These are phyloP conservation scores for Penicillium sp. DNA, from an alignment of 2,329 filamentous ascomycete species.

Conservation along the genomic window DNA sequence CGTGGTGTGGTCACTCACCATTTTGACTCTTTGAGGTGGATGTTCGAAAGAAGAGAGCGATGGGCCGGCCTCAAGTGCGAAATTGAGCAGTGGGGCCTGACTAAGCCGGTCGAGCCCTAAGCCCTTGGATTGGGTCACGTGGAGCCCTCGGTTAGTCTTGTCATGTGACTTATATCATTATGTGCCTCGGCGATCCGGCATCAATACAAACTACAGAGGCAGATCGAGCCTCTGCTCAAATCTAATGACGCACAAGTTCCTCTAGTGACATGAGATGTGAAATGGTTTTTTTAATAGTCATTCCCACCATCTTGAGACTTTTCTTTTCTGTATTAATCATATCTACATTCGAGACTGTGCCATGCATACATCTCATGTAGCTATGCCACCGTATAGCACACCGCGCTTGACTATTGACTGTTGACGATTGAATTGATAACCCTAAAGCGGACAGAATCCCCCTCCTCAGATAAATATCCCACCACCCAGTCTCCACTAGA, in stretches of 20 bases:
- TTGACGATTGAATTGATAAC: constrained; percentile 27
- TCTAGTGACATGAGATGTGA: neutral
- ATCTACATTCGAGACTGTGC: neutral
- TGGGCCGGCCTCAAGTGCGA: constrained; percentile 21
- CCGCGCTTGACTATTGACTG: neutral
- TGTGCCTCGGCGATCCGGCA: neutral
- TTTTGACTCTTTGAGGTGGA: constrained; percentile 26
- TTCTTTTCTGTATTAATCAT: neutral
- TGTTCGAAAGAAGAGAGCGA: constrained; percentile 20
- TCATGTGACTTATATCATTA: constrained; percentile 1
- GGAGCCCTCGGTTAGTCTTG: neutral
- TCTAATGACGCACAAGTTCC: neutral
- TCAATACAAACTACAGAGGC: neutral
- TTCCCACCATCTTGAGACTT: neutral
- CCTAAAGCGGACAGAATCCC: constrained; percentile 24
- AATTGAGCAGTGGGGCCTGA: constrained; percentile 26
- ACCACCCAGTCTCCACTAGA: constrained; percentile 34
- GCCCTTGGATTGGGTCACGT: constrained; percentile 19
- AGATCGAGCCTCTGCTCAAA: neutral
- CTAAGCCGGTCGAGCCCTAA: constrained; percentile 24
- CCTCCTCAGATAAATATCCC: constrained; percentile 27
- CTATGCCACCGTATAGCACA: neutral
- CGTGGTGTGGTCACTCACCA: constrained; percentile 20
- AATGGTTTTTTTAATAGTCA: neutral
- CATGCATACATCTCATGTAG: neutral